Percentiles rank a stretch among this genome's conserved stretches.
These are phyloP conservation scores for Chrysosporium queenslandicum DNA, from an alignment of 2,329 filamentous ascomycete genomes.

Conservation along the genomic window DNA sequence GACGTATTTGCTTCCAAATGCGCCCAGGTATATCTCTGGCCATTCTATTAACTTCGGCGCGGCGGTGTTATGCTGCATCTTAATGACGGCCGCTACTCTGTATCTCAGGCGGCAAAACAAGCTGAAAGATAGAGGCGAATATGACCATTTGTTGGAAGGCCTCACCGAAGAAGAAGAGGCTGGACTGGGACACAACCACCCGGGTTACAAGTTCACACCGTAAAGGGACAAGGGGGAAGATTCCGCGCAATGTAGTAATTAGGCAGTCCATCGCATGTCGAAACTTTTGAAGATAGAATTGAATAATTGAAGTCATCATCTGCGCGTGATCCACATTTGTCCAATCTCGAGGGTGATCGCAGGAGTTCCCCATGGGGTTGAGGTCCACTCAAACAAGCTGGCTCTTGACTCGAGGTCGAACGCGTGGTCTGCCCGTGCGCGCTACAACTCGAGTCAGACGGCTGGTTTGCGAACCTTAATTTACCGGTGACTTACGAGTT, in stretches of 20 bases:
- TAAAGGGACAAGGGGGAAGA: background rate
- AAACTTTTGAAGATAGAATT: no score
- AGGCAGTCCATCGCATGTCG: no score
- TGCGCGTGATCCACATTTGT: no score
- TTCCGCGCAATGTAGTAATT: background rate
- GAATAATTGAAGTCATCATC: no score
- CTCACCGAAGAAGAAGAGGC: conserved; percentile 6
- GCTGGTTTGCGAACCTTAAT: no score
- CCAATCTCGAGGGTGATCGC: no score
- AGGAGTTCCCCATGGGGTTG: no score
- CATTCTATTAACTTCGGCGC: conserved; percentile 22
- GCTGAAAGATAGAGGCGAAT: conserved; percentile 3
- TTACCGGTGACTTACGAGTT: no score
- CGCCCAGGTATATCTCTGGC: conserved; percentile 18
- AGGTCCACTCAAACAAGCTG: background rate
- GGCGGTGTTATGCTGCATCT: conserved; percentile 20
- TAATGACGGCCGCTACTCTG: conserved; percentile 11
- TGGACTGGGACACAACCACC: conserved; percentile 7
- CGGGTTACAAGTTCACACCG: conserved; percentile 6
- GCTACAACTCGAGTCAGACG: background rate
- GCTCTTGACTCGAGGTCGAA: background rate
- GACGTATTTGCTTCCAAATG: conserved; percentile 10
- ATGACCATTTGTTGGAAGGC: conserved; percentile 6
- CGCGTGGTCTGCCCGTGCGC: background rate
- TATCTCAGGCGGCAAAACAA: conserved; percentile 8